Conservation (phyloP, 2,329 filamentous ascomycete genomes). For the Colletotrichum sp. region DNA sequence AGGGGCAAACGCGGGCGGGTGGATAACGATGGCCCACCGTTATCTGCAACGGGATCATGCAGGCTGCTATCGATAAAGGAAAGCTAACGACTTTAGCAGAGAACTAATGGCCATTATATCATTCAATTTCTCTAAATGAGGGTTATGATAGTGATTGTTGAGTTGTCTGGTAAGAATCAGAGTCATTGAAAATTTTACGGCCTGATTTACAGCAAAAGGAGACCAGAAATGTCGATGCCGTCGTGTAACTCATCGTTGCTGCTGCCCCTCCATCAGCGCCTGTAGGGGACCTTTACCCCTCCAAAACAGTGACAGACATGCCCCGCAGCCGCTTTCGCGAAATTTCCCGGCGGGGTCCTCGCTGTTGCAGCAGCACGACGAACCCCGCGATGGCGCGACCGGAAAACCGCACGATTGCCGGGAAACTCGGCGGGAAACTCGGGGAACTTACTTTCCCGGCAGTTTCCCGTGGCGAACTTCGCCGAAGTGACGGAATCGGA, state of each 20-base stretch:
- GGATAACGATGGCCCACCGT: constrained; percentile 15
- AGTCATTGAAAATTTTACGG: too few relatives aligned
- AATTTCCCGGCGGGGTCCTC: not conserved
- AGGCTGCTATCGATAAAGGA: not conserved
- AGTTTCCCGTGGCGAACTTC: constrained; percentile 3
- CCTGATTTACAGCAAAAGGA: rapidly evolving
- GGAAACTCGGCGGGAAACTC: not conserved
- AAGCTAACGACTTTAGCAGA: not conserved
- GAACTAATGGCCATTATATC: rapidly evolving
- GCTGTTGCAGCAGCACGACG: not conserved
- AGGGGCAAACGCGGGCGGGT: constrained; percentile 11
- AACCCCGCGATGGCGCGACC: constrained; percentile 3
- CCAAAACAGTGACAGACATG: not conserved
- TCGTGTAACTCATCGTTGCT: not conserved
- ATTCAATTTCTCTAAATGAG: rapidly evolving
- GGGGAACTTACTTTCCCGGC: not conserved
- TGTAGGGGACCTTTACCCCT: not conserved
- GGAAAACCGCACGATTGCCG: not conserved
- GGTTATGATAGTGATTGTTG: not conserved
- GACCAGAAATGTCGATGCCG: not conserved
- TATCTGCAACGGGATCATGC: constrained; percentile 16
- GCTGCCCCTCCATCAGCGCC: not conserved
- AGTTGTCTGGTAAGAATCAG: not conserved
- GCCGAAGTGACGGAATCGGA: constrained; percentile 6
- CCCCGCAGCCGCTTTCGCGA: not conserved